Percentiles rank a stretch among this genome's conserved stretches.
Evolutionary conservation across 2,329 filamentous ascomycete species (phyloP).

Genomic region (Alternaria brassicicola): DNA sequence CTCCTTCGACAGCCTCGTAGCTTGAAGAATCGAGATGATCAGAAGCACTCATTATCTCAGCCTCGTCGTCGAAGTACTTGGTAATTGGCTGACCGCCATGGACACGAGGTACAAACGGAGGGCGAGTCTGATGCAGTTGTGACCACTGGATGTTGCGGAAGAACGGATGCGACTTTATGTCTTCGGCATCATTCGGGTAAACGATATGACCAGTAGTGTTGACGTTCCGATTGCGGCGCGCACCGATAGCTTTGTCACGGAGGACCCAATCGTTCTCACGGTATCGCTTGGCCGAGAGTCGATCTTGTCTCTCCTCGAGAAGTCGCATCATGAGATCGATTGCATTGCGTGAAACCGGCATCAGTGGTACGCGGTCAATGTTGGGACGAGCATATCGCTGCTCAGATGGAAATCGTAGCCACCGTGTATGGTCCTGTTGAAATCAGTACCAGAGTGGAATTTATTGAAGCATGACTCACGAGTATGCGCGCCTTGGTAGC

Average conservation of each 20-base stretch:
- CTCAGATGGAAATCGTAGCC: constrained; percentile 71
- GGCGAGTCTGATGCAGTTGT: constrained; percentile 69
- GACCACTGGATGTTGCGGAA: constrained; percentile 83
- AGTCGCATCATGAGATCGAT: constrained; percentile 77
- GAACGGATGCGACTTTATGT: constrained; percentile 89
- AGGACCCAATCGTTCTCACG: constrained; percentile 64
- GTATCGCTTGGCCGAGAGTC: constrained; percentile 79
- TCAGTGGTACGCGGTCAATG: constrained; percentile 45
- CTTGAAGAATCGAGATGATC: constrained; percentile 47
- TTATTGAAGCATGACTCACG: constrained; percentile 54
- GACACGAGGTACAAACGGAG: constrained; percentile 82
- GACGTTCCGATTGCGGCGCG: constrained; percentile 35
- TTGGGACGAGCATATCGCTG: constrained; percentile 61
- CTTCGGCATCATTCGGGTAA: constrained; percentile 80
- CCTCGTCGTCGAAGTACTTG: constrained; percentile 88
- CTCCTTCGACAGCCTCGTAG: constrained; percentile 25
- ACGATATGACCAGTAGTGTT: constrained; percentile 67
- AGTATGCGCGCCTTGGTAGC: constrained; percentile 87
- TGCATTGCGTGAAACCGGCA: constrained; percentile 69
- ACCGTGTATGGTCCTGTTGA: constrained; percentile 69
- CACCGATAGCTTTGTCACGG: constrained; percentile 31
- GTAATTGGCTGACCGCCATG: constrained; percentile 61
- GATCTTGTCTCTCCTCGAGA: constrained; percentile 74
- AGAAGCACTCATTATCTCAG: constrained; percentile 61
- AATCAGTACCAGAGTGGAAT: constrained; percentile 16